phyloP scores from a whole-genome alignment of 176 grass and related monocot species.

The Zea luxurians region DNA sequence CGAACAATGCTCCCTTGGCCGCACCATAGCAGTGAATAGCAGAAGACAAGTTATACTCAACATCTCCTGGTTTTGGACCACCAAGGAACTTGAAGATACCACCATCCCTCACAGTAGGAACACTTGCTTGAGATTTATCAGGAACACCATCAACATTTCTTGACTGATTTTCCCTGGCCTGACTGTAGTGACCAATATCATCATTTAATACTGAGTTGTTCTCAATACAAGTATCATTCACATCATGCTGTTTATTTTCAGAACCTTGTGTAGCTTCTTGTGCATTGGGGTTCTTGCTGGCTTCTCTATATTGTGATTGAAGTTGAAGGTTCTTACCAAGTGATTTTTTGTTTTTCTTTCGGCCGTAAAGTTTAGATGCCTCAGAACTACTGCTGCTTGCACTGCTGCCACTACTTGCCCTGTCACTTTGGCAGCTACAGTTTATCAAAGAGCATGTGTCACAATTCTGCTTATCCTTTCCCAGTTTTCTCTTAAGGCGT shows the following conservation, averaged over 20 bases:
- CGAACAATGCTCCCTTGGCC: slow-evolving; percentile 50
- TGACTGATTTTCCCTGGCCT: slow-evolving; percentile 22
- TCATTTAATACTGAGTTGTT: slow-evolving; percentile 26
- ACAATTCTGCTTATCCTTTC: slow-evolving; percentile 79
- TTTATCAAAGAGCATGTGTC: slow-evolving; percentile 87
- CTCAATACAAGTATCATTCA: slow-evolving; percentile 31
- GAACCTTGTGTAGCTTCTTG: slow-evolving; percentile 36
- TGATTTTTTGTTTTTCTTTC: slow-evolving; percentile 82
- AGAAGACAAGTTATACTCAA: slow-evolving; percentile 74
- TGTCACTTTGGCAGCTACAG: slow-evolving; percentile 94
- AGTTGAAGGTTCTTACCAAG: slow-evolving; percentile 38
- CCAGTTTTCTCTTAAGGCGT: slow-evolving; percentile 93
- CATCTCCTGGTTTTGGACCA: slow-evolving; percentile 77
- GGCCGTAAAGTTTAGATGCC: slow-evolving; percentile 47
- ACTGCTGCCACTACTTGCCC: slow-evolving; percentile 84
- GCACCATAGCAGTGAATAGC: slow-evolving; percentile 73
- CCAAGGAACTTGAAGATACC: slow-evolving; percentile 89
- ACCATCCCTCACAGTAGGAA: slow-evolving; percentile 58
- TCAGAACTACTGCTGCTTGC: slow-evolving; percentile 85
- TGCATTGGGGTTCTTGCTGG: slow-evolving; percentile 22
- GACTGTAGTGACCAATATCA: slow-evolving; percentile 24
- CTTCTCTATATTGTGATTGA: slow-evolving; percentile 40
- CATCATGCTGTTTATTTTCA: slow-evolving; percentile 39
- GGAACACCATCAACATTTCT: slow-evolving; percentile 27
- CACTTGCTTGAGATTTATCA: slow-evolving; percentile 44